Conservation (phyloP, 140 eudicot species). For the Senecio squalidus region DNA sequence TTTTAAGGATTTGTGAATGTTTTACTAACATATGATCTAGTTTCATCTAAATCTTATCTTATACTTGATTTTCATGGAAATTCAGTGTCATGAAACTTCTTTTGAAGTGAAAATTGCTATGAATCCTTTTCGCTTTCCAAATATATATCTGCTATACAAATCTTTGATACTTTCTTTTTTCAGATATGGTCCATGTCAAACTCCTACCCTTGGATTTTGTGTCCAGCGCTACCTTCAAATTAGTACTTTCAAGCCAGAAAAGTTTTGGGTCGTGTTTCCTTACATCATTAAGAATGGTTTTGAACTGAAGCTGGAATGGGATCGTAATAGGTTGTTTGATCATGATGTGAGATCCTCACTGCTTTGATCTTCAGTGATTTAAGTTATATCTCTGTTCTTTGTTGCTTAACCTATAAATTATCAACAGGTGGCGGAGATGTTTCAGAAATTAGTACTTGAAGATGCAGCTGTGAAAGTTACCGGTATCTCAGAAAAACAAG, state of each 20-base stretch:
- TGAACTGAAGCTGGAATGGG: conserved; percentile 90
- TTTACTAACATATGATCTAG: background rate
- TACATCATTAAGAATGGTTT: conserved; percentile 60
- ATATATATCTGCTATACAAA: conserved; percentile 1
- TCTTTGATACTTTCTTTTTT: conserved; percentile 21
- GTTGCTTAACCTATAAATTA: background rate
- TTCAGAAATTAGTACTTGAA: conserved; percentile 52
- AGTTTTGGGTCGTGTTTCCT: conserved; percentile 78
- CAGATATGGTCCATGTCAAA: conserved; percentile 97
- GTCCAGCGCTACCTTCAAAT: conserved; percentile 89
- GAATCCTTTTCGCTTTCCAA: background rate
- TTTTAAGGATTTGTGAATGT: background rate
- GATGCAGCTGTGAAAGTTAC: conserved; percentile 56
- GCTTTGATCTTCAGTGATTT: conserved; percentile 2
- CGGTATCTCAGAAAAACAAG: conserved; percentile 68
- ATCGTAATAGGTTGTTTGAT: conserved; percentile 76
- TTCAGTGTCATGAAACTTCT: conserved; percentile 9
- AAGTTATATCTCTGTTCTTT: background rate
- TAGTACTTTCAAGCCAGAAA: conserved; percentile 85
- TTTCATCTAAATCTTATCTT: background rate
- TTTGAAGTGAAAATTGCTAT: background rate
- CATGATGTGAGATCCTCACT: conserved; percentile 54
- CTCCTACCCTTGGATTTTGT: conserved; percentile 98
- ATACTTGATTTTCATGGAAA: background rate
- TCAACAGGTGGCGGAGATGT: conserved; percentile 70